A percentile compares a stretch with the other conserved stretches of the same genome.
These are phyloP conservation scores for Cokeromyces recurvatus DNA, from an alignment of 371 early-diverging fungal species.

Conservation along the genomic window DNA sequence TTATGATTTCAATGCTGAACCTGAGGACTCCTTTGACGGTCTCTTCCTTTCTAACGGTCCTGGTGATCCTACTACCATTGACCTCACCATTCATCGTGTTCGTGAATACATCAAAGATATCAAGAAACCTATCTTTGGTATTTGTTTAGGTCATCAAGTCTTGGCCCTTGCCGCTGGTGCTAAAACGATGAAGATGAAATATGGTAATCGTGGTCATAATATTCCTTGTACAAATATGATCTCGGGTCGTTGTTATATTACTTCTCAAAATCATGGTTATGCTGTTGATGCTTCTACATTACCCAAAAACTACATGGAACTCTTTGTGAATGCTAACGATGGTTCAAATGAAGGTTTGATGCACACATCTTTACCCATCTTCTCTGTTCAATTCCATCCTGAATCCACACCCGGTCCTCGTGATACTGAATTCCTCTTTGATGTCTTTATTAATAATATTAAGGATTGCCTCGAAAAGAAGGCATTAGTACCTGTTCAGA, in stretches of 20 bases:
- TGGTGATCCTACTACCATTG: conserved; percentile 89
- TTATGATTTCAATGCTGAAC: conserved; percentile 78
- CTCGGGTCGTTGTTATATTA: conserved; percentile 95
- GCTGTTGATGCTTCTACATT: conserved; percentile 87
- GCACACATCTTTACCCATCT: conserved; percentile 84
- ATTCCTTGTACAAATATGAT: conserved; percentile 95
- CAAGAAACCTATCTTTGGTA: conserved; percentile 94
- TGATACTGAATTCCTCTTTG: conserved; percentile 94
- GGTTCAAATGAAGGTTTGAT: conserved; percentile 96
- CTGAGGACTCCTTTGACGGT: conserved; percentile 77
- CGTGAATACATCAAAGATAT: conserved; percentile 58
- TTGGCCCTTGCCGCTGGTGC: conserved; percentile 93
- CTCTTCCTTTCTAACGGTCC: conserved; percentile 97
- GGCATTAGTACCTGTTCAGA: conserved; percentile 67
- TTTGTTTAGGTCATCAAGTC: conserved; percentile 96
- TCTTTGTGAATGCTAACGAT: conserved; percentile 97
- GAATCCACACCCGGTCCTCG: conserved; percentile 97
- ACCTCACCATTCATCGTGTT: conserved; percentile 69
- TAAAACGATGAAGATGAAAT: conserved; percentile 91
- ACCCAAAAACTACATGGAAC: conserved; percentile 75
- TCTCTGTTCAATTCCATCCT: conserved; percentile 98
- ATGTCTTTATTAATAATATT: conserved; percentile 81
- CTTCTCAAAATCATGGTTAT: conserved; percentile 96
- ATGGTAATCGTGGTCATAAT: conserved; percentile 98
- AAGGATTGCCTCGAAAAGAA: conserved; percentile 69